Conservation (phyloP, 306 rosid genomes). For the Pterocarpus santalinus region DNA sequence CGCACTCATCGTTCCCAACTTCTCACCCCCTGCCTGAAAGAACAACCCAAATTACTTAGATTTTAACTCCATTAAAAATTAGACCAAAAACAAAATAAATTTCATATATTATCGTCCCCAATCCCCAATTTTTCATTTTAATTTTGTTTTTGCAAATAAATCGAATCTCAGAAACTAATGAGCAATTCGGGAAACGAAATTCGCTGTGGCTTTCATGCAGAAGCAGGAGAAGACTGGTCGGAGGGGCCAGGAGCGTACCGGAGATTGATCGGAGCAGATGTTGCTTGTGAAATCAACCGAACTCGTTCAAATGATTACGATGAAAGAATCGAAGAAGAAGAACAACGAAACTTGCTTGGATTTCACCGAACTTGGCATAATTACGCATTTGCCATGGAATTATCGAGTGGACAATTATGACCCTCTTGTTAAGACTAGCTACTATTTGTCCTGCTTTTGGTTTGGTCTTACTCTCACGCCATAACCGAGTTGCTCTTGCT, state of each 20-base stretch:
- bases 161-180: slow-evolving; percentile 21
- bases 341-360: slow-evolving; percentile 16
- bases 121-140: neutral
- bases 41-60: slow-evolving; percentile 10
- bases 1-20: slow-evolving; percentile 49
- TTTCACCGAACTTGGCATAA: slow-evolving; percentile 21
- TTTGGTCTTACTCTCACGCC: too few species aligned
- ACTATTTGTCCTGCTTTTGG: too few species aligned
- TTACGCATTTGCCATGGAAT: slow-evolving; percentile 42
- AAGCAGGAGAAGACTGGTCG: slow-evolving; percentile 11
- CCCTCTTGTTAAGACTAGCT: neutral
- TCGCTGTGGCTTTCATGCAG: slow-evolving; percentile 9
- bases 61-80: neutral
- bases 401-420: neutral
- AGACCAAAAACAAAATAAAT: neutral
- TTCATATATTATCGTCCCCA: neutral
- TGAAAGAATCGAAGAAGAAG: slow-evolving; percentile 8
- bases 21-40: slow-evolving; percentile 31
- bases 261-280: slow-evolving; percentile 38
- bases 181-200: neutral
- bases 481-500: too few species aligned
- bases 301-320: neutral
- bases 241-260: slow-evolving; percentile 6
- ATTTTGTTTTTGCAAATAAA: neutral
- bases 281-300: slow-evolving; percentile 31